Percentiles rank a stretch among this genome's conserved stretches.
These are phyloP conservation scores for Lathyrus sativus DNA, from an alignment of 306 rosid genomes.

Conservation along the genomic window DNA sequence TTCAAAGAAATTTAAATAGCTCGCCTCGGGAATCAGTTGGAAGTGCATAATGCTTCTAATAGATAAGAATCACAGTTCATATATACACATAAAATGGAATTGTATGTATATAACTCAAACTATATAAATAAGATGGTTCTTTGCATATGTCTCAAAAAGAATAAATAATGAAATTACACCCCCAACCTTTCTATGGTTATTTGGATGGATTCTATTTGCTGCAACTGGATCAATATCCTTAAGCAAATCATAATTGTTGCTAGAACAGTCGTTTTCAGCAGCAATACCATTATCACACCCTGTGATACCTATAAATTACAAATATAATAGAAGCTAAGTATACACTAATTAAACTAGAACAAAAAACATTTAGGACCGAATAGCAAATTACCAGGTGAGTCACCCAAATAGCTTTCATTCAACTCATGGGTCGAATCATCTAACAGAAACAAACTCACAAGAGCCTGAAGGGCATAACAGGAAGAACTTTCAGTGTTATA, in stretches of 20 bases:
- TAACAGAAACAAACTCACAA: conserved; percentile 79
- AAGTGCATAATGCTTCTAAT: conserved; percentile 14
- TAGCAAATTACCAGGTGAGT: conserved; percentile 48
- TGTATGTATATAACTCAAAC: conserved; percentile 8
- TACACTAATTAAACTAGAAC: background rate
- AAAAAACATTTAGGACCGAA: background rate
- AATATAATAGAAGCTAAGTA: conserved; percentile 14
- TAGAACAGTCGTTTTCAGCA: conserved; percentile 46
- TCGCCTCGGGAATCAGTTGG: conserved; percentile 8
- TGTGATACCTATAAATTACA: conserved; percentile 45
- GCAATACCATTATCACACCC: conserved; percentile 28
- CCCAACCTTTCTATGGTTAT: conserved; percentile 79
- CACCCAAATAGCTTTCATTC: conserved; percentile 43
- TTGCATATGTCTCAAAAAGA: conserved; percentile 17
- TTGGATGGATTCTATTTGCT: conserved; percentile 90
- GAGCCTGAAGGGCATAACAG: conserved; percentile 58
- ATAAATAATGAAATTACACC: conserved; percentile 27
- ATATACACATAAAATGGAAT: background rate
- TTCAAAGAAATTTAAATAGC: conserved; percentile 4
- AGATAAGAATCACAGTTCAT: background rate
- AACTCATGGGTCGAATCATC: conserved; percentile 63
- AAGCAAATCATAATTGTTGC: conserved; percentile 57
- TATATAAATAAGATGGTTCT: background rate
- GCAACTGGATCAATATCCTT: conserved; percentile 81
- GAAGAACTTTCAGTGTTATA: background rate